These are phyloP conservation scores for Phoma sp. DNA, from an alignment of 2,329 filamentous ascomycete genomes.

Conservation along the genomic window DNA sequence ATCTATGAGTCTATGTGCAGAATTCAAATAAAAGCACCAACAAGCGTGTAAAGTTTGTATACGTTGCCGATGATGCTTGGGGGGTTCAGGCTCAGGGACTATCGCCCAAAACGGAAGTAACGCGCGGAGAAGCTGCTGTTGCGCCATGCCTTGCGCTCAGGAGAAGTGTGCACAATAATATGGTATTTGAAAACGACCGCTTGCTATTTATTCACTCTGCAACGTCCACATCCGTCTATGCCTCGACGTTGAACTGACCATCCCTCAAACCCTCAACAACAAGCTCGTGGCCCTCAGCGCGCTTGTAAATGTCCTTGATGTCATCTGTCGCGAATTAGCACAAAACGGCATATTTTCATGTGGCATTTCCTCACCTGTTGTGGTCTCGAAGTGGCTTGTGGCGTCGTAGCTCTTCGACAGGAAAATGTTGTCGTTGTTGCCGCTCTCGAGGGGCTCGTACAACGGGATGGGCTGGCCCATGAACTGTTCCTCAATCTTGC, in stretches of 20 bases:
- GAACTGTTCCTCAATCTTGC: slow-evolving; percentile 95
- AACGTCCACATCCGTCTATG: slow-evolving; percentile 26
- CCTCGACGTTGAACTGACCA: slow-evolving; percentile 71
- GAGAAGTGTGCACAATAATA: slow-evolving; percentile 1
- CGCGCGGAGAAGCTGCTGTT: no score
- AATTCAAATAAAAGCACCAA: no score
- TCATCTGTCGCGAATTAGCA: slow-evolving; percentile 68
- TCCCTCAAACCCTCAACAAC: slow-evolving; percentile 87
- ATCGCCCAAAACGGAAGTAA: slow-evolving; percentile 16
- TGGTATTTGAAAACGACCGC: slow-evolving; percentile 20
- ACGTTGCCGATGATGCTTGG: no score
- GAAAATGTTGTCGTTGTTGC: slow-evolving; percentile 87
- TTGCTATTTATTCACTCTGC: slow-evolving; percentile 13
- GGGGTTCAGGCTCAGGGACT: slow-evolving; percentile 3
- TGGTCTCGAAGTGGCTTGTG: slow-evolving; percentile 96
- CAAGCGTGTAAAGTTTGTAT: no score
- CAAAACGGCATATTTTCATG: not conserved
- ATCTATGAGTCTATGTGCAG: no score
- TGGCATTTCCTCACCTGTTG: slow-evolving; percentile 59
- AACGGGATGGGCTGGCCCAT: slow-evolving; percentile 92
- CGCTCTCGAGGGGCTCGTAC: slow-evolving; percentile 86
- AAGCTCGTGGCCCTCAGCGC: slow-evolving; percentile 82
- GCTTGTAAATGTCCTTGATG: slow-evolving; percentile 89
- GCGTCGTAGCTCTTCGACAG: slow-evolving; percentile 99
- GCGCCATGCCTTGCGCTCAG: not conserved